Conservation (phyloP, 768 basidiomycete species). For the Mycena pura region DNA sequence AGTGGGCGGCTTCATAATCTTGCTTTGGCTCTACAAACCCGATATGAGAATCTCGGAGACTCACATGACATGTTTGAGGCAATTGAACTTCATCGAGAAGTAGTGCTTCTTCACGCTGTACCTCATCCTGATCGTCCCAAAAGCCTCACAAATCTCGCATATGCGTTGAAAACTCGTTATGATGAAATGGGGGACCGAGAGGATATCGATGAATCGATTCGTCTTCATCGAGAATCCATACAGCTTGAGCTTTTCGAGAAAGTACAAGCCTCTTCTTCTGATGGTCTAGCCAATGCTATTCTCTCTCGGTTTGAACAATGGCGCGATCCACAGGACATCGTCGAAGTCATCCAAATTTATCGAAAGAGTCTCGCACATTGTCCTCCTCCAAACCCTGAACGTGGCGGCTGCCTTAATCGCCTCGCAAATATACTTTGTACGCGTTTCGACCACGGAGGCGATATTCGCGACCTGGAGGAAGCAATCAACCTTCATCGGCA, state of each 20-base stretch:
- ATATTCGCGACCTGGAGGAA: slow-evolving; percentile 5
- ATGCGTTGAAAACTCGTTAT: not conserved
- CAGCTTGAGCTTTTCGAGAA: too few species aligned
- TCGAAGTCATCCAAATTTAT: not conserved
- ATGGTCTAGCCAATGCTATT: slow-evolving; percentile 1
- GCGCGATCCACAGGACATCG: not conserved
- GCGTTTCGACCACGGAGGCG: not conserved
- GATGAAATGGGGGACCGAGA: not conserved
- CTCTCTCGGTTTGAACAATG: not conserved
- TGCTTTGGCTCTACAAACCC: not conserved
- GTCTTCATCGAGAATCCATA: slow-evolving; percentile 2
- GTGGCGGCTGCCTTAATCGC: not conserved
- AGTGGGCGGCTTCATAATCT: not conserved
- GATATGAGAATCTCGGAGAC: not conserved
- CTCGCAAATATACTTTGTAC: not conserved
- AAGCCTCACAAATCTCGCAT: slow-evolving; percentile 1
- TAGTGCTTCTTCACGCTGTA: not conserved
- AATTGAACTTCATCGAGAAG: slow-evolving; percentile 8
- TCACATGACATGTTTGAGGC: not conserved
- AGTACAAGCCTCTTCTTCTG: not conserved
- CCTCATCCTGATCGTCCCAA: slow-evolving; percentile 6
- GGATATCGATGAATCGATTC: slow-evolving; percentile 6
- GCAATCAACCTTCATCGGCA: not conserved
- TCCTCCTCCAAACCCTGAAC: not conserved
- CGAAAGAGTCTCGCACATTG: not conserved